Conservation (phyloP, 2,329 filamentous ascomycete genomes). For the Daldinia eschscholtzii region DNA sequence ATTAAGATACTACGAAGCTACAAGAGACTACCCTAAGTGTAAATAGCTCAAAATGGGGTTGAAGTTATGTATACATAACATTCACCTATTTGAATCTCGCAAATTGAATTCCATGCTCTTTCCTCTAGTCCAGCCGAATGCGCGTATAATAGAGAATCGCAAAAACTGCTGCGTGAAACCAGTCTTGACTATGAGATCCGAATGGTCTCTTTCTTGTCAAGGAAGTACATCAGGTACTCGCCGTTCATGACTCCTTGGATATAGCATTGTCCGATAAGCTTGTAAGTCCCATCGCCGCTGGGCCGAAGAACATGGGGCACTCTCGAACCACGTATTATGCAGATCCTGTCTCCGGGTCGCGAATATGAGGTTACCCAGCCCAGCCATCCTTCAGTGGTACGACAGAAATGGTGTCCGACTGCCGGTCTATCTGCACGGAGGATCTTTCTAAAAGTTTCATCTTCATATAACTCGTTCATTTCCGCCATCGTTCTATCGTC, state of each 20-base stretch:
- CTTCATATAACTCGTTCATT: background rate
- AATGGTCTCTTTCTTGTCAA: background rate
- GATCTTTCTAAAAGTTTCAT: background rate
- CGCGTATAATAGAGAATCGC: no score
- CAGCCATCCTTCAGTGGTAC: background rate
- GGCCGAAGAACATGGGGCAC: background rate
- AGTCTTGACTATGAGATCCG: background rate
- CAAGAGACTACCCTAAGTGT: no score
- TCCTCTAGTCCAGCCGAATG: no score
- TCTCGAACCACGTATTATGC: background rate
- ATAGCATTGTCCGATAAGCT: slow-evolving; percentile 1
- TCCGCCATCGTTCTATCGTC: background rate
- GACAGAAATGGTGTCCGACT: background rate
- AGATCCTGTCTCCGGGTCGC: background rate
- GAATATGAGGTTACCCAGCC: background rate
- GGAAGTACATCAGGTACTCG: background rate
- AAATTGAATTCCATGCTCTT: no score
- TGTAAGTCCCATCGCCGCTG: background rate
- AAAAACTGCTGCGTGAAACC: no score
- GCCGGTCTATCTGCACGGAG: background rate
- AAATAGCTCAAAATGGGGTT: background rate
- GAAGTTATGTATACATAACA: background rate
- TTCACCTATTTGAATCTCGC: no score
- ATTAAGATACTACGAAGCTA: no score
- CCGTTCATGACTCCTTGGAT: background rate